phyloP scores from a whole-genome alignment of 805 yeast genomes.

The Candida corydali region DNA sequence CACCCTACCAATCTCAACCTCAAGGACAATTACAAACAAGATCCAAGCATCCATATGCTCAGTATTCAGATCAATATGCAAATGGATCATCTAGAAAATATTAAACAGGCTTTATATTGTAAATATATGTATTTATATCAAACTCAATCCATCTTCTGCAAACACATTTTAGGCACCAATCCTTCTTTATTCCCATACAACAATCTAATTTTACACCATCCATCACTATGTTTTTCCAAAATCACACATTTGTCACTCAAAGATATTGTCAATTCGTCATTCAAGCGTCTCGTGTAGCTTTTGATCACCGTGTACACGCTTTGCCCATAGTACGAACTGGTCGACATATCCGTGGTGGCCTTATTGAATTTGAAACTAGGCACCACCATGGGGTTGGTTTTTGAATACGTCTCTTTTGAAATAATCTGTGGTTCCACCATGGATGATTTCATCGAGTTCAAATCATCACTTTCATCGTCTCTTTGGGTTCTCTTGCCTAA shows the following conservation, averaged over 20 bases:
- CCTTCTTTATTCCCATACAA: slow-evolving; percentile 17
- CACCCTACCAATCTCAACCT: slow-evolving; percentile 7
- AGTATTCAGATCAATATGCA: slow-evolving; percentile 5
- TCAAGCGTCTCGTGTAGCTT: slow-evolving; percentile 23
- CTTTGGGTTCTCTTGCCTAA: slow-evolving; percentile 14
- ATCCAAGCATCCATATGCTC: slow-evolving; percentile 10
- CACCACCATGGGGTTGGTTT: not conserved
- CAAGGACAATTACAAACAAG: slow-evolving; percentile 1
- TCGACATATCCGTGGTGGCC: not conserved
- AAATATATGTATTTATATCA: no score
- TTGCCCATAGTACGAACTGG: slow-evolving; percentile 3
- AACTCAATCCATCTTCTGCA: slow-evolving; percentile 14
- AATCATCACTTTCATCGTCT: not conserved
- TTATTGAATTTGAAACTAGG: slow-evolving; percentile 1
- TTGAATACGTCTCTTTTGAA: not conserved
- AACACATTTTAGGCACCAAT: slow-evolving; percentile 30
- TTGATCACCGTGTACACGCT: slow-evolving; percentile 19
- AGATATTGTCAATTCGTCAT: slow-evolving; percentile 30
- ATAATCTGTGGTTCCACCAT: slow-evolving; percentile 3
- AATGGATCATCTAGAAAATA: slow-evolving; percentile 4
- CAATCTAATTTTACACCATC: slow-evolving; percentile 34
- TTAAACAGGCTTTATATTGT: no score
- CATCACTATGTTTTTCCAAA: slow-evolving; percentile 26
- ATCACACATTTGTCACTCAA: slow-evolving; percentile 28
- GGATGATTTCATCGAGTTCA: no score